A percentile compares a stretch with the other conserved stretches of the same genome.
Evolutionary conservation across 2,329 filamentous ascomycete species (phyloP).

Genomic region (Diplodia sapinea): DNA sequence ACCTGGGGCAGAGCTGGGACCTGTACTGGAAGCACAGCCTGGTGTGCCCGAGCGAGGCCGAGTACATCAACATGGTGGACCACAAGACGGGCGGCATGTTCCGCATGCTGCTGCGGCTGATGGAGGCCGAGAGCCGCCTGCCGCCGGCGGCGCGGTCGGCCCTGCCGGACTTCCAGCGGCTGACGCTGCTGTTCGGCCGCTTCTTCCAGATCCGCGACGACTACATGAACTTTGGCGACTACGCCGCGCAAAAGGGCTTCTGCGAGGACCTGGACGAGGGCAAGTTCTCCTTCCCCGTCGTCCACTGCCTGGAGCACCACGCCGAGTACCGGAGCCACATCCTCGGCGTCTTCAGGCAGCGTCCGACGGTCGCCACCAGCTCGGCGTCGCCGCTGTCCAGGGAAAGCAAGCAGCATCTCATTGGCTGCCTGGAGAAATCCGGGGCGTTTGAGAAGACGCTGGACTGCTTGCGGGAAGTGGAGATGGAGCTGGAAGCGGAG

Average conservation of each 20-base stretch:
- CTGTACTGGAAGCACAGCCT: constrained; percentile 87
- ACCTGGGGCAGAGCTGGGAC: constrained; percentile 88
- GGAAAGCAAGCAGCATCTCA: no score
- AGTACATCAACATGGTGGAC: constrained; percentile 92
- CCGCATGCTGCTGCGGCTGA: constrained; percentile 81
- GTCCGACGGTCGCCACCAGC: no score
- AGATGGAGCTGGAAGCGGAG: no score
- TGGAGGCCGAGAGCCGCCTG: constrained; percentile 60
- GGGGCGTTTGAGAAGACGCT: no score
- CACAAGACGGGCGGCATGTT: constrained; percentile 92
- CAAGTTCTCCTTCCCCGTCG: constrained; percentile 95
- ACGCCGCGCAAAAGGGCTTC: constrained; percentile 77
- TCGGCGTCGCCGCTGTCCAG: no score
- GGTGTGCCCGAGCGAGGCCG: constrained; percentile 82
- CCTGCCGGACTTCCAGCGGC: not conserved
- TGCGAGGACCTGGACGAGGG: constrained; percentile 96
- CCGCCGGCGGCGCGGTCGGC: no score
- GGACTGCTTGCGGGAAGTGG: no score
- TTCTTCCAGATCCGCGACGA: constrained; percentile 94
- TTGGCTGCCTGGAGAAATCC: no score
- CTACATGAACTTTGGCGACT: constrained; percentile 77
- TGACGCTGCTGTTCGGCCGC: constrained; percentile 56
- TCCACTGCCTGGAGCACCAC: constrained; percentile 60
- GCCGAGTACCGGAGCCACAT: no score
- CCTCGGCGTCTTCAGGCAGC: no score